phyloP scores from a whole-genome alignment of 768 basidiomycete genomes.

The Termitomyces sp. region DNA sequence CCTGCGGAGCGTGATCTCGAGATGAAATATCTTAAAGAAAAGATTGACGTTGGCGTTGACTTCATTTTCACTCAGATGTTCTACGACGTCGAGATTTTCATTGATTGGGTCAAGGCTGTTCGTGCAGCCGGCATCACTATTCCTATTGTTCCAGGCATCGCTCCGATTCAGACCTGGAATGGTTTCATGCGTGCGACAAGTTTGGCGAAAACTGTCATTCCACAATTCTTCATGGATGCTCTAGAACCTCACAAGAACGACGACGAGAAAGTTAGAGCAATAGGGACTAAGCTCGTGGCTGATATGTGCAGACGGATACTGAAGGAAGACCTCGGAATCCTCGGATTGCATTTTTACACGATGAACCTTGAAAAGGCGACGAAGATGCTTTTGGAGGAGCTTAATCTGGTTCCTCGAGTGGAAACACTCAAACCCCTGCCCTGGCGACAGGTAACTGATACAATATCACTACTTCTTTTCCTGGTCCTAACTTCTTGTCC shows the following conservation, averaged over 20 bases:
- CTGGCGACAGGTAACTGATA: conserved; percentile 79
- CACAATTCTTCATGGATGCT: conserved; percentile 67
- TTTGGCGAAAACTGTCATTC: conserved; percentile 76
- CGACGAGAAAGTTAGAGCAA: conserved; percentile 87
- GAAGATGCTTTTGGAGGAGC: conserved; percentile 90
- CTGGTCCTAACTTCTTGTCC: conserved; percentile 12
- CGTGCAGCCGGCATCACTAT: conserved; percentile 84
- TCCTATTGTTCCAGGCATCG: conserved; percentile 91
- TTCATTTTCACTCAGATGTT: conserved; percentile 99
- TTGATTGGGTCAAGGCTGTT: conserved; percentile 83
- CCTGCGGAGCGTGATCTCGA: conserved; percentile 74
- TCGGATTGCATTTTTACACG: conserved; percentile 93
- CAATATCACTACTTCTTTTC: neutral
- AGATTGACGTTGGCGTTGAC: conserved; percentile 84
- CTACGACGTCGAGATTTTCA: conserved; percentile 89
- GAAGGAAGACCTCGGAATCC: conserved; percentile 73
- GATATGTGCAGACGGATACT: conserved; percentile 92
- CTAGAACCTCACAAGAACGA: conserved; percentile 87
- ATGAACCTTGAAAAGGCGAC: conserved; percentile 97
- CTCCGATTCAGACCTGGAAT: conserved; percentile 95
- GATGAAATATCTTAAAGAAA: conserved; percentile 84
- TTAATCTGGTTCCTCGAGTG: conserved; percentile 81
- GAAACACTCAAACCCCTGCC: conserved; percentile 95
- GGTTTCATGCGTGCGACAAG: conserved; percentile 84
- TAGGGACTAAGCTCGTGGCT: conserved; percentile 93